Evolutionary conservation across 192 early-diverging fungal genomes (phyloP).

Genomic region (Pilaira anomala): DNA sequence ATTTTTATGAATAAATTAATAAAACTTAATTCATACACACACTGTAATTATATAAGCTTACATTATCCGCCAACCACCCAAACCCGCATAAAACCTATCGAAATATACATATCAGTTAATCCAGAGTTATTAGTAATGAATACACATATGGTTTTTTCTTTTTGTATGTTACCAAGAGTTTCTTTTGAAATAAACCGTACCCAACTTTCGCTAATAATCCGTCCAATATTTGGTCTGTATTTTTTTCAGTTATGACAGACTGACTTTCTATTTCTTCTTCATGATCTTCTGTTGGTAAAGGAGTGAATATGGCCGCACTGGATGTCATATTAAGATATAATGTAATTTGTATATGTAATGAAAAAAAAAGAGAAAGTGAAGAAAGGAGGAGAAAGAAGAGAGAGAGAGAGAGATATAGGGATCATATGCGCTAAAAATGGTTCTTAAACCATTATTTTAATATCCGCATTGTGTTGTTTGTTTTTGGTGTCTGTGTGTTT

Average conservation of each 20-base stretch:
- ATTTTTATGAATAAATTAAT: slow-evolving; percentile 12
- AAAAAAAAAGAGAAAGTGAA: not conserved
- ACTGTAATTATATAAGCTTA: slow-evolving; percentile 39
- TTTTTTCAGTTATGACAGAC: not conserved
- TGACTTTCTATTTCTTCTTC: not conserved
- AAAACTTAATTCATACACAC: not conserved
- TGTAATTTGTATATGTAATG: not conserved
- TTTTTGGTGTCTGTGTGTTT: too few species aligned
- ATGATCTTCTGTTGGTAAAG: slow-evolving; percentile 8
- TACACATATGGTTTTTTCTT: not conserved
- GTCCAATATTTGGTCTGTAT: slow-evolving; percentile 46
- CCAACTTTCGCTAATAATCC: slow-evolving; percentile 65
- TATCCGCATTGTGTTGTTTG: too few species aligned
- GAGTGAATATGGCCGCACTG: not conserved
- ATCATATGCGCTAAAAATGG: too few species aligned
- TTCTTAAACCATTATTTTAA: too few species aligned
- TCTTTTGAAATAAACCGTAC: slow-evolving; percentile 69
- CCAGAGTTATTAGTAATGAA: too few species aligned
- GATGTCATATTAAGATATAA: too few species aligned
- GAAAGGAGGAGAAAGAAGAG: not conserved
- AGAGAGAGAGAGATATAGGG: not conserved
- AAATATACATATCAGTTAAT: too few species aligned
- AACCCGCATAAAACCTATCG: slow-evolving; percentile 68
- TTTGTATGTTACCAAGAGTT: slow-evolving; percentile 43
- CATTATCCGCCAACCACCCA: slow-evolving; percentile 88